A percentile compares a stretch with the other conserved stretches of the same genome.
phyloP scores from a whole-genome alignment of 2,329 filamentous ascomycete species.

The Lecanosticta acicola region DNA sequence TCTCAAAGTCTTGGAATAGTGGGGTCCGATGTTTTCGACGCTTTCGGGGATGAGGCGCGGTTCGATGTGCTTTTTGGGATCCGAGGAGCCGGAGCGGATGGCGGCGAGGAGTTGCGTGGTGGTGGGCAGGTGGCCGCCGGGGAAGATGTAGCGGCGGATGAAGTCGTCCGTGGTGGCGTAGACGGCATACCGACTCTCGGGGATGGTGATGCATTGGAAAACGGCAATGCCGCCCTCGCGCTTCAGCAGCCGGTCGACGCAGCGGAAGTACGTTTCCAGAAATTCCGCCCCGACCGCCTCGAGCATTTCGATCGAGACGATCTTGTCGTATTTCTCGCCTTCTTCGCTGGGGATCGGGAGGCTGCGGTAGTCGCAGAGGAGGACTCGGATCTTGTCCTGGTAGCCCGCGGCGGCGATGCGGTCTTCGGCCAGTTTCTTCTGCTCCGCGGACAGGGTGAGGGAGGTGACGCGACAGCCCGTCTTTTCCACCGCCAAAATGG shows the following conservation, averaged over 20 bases:
- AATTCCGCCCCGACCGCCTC: constrained; percentile 67
- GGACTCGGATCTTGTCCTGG: constrained; percentile 56
- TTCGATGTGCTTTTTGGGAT: constrained; percentile 39
- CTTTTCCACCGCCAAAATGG: constrained; percentile 60
- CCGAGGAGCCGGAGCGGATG: constrained; percentile 53
- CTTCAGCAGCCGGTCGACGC: constrained; percentile 60
- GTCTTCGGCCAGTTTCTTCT: constrained; percentile 62
- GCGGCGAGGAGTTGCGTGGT: constrained; percentile 59
- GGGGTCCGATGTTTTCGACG: constrained; percentile 67
- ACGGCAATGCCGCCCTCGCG: constrained; percentile 60
- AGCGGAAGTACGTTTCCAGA: constrained; percentile 61
- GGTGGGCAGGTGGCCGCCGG: constrained; percentile 67
- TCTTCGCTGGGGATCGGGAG: constrained; percentile 45
- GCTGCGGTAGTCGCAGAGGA: constrained; percentile 63
- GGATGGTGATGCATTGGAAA: constrained; percentile 75
- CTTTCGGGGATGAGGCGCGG: constrained; percentile 56
- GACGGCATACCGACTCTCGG: constrained; percentile 58
- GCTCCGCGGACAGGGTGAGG: constrained; percentile 62
- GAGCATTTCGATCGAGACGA: constrained; percentile 72
- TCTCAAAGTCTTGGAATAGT: constrained; percentile 64
- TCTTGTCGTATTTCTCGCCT: constrained; percentile 55
- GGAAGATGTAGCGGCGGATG: constrained; percentile 72
- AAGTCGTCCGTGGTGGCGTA: constrained; percentile 66
- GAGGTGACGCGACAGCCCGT: constrained; percentile 66
- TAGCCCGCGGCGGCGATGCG: constrained; percentile 58